Evolutionary conservation across 805 yeast species (phyloP).

Genomic region (Metahyphopichia silvanorum): DNA sequence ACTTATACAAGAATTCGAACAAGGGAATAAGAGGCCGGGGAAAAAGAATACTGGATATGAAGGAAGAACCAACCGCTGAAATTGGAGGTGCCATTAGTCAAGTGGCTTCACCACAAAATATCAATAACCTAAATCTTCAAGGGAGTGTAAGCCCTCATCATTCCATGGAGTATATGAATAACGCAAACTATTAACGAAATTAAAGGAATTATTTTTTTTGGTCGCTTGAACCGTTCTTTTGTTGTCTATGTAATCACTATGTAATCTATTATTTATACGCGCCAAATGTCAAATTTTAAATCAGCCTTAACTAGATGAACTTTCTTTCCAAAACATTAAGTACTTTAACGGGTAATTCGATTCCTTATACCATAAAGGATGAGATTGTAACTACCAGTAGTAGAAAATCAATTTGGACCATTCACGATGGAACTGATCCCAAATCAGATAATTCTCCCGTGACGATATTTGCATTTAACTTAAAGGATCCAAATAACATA

Average conservation of each 20-base stretch:
- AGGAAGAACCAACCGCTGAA: background rate
- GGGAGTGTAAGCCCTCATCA: too few species aligned
- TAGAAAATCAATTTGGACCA: conserved; percentile 52
- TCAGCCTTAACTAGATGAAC: too few species aligned
- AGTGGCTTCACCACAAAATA: too few species aligned
- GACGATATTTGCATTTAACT: conserved; percentile 64
- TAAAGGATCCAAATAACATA: conserved; percentile 32
- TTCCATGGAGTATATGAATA: too few species aligned
- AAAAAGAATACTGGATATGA: conserved; percentile 24
- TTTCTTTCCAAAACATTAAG: conserved; percentile 63
- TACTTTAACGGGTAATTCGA: conserved; percentile 51
- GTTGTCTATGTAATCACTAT: too few species aligned
- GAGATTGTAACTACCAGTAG: conserved; percentile 30
- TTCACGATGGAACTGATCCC: conserved; percentile 56
- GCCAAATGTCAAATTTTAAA: too few species aligned
- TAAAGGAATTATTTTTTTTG: too few species aligned
- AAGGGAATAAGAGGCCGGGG: conserved; percentile 94
- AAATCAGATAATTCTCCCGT: conserved; percentile 50
- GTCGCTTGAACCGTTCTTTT: too few species aligned
- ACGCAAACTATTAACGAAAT: too few species aligned
- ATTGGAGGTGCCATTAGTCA: too few species aligned
- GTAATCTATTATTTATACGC: too few species aligned
- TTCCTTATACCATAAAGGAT: conserved; percentile 57
- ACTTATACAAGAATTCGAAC: conserved; percentile 81
- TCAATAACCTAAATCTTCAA: too few species aligned